Evolutionary conservation across 2,329 filamentous ascomycete species (phyloP), one percentile per base, ranked within the genome.

Genomic region (Tolypocladium tropicale): DNA sequence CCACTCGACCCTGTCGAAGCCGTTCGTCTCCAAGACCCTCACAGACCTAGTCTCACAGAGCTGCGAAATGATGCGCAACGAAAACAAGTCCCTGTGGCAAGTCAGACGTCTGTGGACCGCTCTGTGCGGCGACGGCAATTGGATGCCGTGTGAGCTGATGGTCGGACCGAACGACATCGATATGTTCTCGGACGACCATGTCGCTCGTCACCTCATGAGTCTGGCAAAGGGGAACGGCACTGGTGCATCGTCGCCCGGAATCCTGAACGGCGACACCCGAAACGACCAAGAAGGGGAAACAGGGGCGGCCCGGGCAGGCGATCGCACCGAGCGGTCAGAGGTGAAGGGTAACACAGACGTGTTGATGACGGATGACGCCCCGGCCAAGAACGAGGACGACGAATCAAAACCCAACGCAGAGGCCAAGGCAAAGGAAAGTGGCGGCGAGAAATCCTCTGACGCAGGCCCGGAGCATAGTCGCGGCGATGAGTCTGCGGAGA

Each of bases 21-120:
- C 89, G 0, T 94, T 90, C 67, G 85, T 79, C 16, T 89, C 87
- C 53, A 85, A 82, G 61, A 88, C 86, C 12, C 78, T 94, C 21
- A 85, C 82, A 53, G 82, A 89, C 60, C 79, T 95, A 55, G 82
- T 86, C 21, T 77, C 78, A 49, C 85, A 92, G 70, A 85, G 84
- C 55, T 80, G 83, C 61, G 78, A 81, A 56, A 85, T 89, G 62
- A 83, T 90, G 75, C 83, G 89, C 56, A 86, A 87, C 65, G 90
- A 94, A 67, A 88, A 88, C 59, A 76, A 77, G 30, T 84, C 85
- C 6, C 74, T 93, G 12, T 89, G 86, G 81, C 84, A 82, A 63
- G 84, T 90, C 51, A 90, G 90, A 67, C 83, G 86, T 61, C 72
- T 94, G 53, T 78, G 90, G 61, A 88, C 86, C 34, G 82, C 82